Base-by-base conservation (phyloP, 2,329 filamentous ascomycete genomes). In the Aspergillus aculeatinus region DNA sequence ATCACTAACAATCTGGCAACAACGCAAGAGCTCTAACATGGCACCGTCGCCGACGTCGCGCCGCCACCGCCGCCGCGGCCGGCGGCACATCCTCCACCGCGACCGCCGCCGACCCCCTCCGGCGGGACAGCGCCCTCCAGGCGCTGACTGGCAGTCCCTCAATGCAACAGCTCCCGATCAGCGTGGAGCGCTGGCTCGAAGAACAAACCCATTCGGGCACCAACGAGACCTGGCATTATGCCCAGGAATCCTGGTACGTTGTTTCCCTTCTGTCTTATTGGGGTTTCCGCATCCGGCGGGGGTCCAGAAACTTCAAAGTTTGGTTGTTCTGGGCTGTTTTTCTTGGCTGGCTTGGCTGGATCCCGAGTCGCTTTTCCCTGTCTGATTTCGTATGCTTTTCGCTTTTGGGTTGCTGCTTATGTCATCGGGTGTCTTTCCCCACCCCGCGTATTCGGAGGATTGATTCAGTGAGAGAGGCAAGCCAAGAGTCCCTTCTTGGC, bases 221-320 rank as follows among this genome's bases (percentile, higher is more conserved):
- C 57, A 39, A 60, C 21, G 63, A 65, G 14, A 12, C 39, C 10
- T 44, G 53, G 29, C 64, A 62, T 48, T 68, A 69, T 42, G 58
- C 64, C 48, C 66, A 68, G 55, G 70, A 72, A 53, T 66, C 54
- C 59, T 74, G 72, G 72, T 74, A 67, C 58, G 68, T 58, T 48
- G 16, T 12, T 35, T 55, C 58, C 55, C 51, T 42, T 42, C 44
- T 35, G 39, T 51, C 48, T 49, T 57, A 44, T 49, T 51, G 14
- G 33, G 33, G 3, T 16, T 35, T 29, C 27, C 27, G 27, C 27
- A 29, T 29, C 2, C 27, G 27, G 27, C 27, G 27, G 27, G 27
- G 27, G 27, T 29, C 27, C 9, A 9, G 27, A 12, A 35, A 35
- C 33, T 16, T 21, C 19, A 21, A 21, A 21, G 19, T 21, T 35